These are phyloP conservation scores for Xerocomus spinulosus DNA, from an alignment of 768 basidiomycete species.

Conservation along the genomic window DNA sequence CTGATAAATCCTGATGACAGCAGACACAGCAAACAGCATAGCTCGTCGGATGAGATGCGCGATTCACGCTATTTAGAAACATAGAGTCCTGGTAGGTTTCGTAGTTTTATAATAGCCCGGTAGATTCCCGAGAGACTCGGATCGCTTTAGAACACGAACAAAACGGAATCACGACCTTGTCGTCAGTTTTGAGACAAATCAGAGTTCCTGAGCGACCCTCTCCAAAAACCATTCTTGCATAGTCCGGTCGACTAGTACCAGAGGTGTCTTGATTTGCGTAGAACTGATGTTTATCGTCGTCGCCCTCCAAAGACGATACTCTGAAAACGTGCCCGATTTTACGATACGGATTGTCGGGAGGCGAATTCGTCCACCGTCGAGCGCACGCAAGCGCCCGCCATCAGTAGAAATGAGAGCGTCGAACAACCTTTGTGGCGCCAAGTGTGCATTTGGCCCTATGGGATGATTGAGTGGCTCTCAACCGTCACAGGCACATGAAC, in stretches of 20 bases:
- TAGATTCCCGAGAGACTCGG: too few relatives aligned
- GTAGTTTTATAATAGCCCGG: too few relatives aligned
- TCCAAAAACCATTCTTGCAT: slow-evolving; percentile 15
- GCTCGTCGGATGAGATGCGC: too few relatives aligned
- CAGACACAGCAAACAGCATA: too few relatives aligned
- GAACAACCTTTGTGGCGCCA: slow-evolving; percentile 2
- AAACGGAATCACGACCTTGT: too few relatives aligned
- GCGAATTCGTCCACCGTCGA: not conserved
- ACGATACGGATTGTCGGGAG: slow-evolving; percentile 22
- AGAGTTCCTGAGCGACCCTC: slow-evolving; percentile 15
- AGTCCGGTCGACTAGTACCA: slow-evolving; percentile 1
- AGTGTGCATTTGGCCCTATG: slow-evolving; percentile 4
- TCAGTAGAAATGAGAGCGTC: slow-evolving; percentile 2
- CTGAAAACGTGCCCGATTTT: slow-evolving; percentile 17
- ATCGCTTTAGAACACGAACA: too few relatives aligned
- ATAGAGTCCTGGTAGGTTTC: too few relatives aligned
- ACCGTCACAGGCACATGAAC: not conserved
- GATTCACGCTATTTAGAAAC: too few relatives aligned
- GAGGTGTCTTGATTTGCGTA: slow-evolving; percentile 15
- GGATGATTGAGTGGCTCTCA: not conserved
- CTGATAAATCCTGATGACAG: too few relatives aligned
- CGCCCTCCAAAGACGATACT: slow-evolving; percentile 13
- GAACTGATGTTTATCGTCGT: not conserved
- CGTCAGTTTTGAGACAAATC: too few relatives aligned
- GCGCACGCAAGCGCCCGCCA: not conserved